Base-by-base conservation (phyloP, 2,329 filamentous ascomycete genomes). In the Coniochaeta ligniaria region DNA sequence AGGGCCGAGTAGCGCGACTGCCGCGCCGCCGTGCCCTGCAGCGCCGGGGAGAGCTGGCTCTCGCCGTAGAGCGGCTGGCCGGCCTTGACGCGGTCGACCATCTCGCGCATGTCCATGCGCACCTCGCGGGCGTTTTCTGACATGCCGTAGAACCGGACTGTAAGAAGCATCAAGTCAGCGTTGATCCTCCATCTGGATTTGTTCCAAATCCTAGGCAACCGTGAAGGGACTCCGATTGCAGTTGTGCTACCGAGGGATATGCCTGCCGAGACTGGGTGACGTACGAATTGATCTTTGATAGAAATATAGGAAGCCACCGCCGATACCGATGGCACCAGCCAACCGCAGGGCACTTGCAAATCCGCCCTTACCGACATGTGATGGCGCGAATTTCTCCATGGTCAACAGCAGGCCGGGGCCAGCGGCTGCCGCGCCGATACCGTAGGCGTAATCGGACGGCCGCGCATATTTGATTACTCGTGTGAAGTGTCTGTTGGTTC, bases 51-150 rank as follows among this genome's bases (percentile, higher is more conserved):
- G 69, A 97, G 78, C 59, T 79, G 78, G 70, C 87, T 91, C 69
- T 83, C 85, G 70, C 95, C 95, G 76, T 99, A 99, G 57, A 98
- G 80, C 38, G 95, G 83, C 80, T 96, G 84, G 66, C 94, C 94
- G 62, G 83, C 85, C 84, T 98, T 99, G 73, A 98, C 93, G 78
- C 94, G 96, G 74, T 87, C 85, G 41, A 97, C 93, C 95, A 99
- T 99, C 78, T 99, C 95, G 66, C 86, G 85, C 93, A 98, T 98
- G 74, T 99, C 95, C 88, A 96, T 88, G 65, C 96, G 90, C 61
- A 95, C 80, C 76, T 99, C 95, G 69, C 95, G 88, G 60, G 88
- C 79, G 78, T 99, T 99, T 77, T 99, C 95, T 56, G 85, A 88
- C 76, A 93, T 91, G 69, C 95, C 95, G 78, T 97, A 98, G 79